phyloP scores from a whole-genome alignment of 352 stramenopile species.

The Blastocystis sp. region DNA sequence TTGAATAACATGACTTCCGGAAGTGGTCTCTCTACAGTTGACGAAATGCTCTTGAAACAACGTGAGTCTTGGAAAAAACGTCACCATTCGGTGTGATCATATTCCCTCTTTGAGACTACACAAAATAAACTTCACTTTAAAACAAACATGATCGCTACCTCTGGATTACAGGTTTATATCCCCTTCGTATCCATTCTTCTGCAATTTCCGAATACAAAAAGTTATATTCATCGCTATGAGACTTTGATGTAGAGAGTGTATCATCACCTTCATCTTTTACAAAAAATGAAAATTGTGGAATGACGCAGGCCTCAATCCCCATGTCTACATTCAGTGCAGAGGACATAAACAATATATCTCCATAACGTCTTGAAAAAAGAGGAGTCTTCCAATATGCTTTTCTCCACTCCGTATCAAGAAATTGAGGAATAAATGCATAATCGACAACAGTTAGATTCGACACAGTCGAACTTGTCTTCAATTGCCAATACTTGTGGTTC shows the following conservation, averaged over 20 bases:
- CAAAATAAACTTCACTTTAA: background rate
- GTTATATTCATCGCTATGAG: slow-evolving; percentile 18
- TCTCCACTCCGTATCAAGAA: slow-evolving; percentile 34
- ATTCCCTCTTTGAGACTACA: background rate
- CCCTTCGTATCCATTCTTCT: background rate
- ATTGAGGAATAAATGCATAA: slow-evolving; percentile 34
- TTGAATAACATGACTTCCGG: slow-evolving; percentile 25
- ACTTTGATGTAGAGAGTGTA: background rate
- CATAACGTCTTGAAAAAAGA: background rate
- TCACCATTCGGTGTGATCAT: slow-evolving; percentile 39
- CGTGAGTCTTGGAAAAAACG: slow-evolving; percentile 12
- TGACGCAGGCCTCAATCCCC: background rate
- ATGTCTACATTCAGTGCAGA: background rate
- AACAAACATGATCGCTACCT: slow-evolving; percentile 35
- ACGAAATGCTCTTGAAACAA: background rate
- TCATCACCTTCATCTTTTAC: slow-evolving; percentile 32
- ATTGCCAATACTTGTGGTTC: slow-evolving; percentile 1
- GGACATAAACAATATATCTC: slow-evolving; percentile 34
- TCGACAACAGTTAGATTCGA: background rate
- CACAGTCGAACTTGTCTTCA: background rate
- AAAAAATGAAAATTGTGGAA: slow-evolving; percentile 27
- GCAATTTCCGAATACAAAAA: slow-evolving; percentile 21
- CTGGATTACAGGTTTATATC: slow-evolving; percentile 15
- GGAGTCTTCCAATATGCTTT: background rate
- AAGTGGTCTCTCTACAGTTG: slow-evolving; percentile 21